Conservation (phyloP, 1,284 basidiomycete genomes). For the Cutaneotrichosporon sp. region DNA sequence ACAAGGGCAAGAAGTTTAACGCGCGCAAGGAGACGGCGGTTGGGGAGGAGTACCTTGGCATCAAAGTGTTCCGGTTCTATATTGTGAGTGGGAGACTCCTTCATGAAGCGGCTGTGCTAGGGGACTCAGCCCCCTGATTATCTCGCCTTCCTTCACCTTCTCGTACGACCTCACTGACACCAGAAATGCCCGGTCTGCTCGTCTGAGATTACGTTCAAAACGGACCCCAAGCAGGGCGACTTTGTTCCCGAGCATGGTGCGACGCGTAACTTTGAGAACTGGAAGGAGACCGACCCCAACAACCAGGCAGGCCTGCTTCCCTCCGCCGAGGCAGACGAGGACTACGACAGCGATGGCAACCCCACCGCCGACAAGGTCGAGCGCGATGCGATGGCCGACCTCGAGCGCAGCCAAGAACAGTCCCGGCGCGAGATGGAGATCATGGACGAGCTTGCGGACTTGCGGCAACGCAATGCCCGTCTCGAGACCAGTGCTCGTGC, state of each 20-base stretch:
- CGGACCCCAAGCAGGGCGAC: slow-evolving; percentile 97
- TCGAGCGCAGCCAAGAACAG: slow-evolving; percentile 88
- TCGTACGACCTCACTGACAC: slow-evolving; percentile 24
- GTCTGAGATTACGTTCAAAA: slow-evolving; percentile 99
- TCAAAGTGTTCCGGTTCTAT: slow-evolving; percentile 65
- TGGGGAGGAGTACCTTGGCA: slow-evolving; percentile 95
- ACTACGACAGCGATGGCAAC: slow-evolving; percentile 67
- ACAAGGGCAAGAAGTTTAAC: slow-evolving; percentile 97
- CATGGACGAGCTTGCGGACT: slow-evolving; percentile 91
- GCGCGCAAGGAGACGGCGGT: slow-evolving; percentile 97
- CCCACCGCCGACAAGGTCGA: slow-evolving; percentile 30
- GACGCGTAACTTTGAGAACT: slow-evolving; percentile 81
- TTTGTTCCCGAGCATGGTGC: slow-evolving; percentile 90
- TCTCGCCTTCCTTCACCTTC: not conserved
- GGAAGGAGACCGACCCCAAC: slow-evolving; percentile 41
- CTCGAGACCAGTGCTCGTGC: slow-evolving; percentile 72
- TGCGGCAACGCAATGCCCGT: slow-evolving; percentile 77
- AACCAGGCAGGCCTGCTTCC: slow-evolving; percentile 45
- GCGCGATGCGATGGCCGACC: slow-evolving; percentile 90
- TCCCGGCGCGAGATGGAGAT: slow-evolving; percentile 98
- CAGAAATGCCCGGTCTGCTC: slow-evolving; percentile 79
- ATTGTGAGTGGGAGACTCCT: slow-evolving; percentile 37
- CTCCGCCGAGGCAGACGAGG: slow-evolving; percentile 48
- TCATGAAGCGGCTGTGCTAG: no score
- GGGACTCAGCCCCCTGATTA: not conserved